These are phyloP conservation scores for Talaromyces sp. DNA, from an alignment of 2,329 filamentous ascomycete species.

Conservation along the genomic window DNA sequence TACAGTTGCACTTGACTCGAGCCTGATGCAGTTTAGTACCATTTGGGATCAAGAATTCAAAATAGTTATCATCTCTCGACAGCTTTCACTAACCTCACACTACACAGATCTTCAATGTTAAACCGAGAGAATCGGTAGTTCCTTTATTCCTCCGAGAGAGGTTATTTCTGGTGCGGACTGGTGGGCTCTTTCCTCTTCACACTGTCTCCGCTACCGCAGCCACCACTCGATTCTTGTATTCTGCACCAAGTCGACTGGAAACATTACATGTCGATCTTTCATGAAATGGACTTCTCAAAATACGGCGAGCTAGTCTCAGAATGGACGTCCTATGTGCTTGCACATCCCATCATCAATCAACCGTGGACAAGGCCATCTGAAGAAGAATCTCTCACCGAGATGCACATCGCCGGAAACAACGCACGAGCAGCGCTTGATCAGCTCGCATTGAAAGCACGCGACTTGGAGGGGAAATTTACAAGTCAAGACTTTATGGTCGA, in stretches of 20 bases:
- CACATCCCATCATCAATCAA: constrained; percentile 9
- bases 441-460: background rate
- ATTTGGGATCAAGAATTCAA: background rate
- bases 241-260: background rate
- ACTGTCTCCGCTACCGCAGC: background rate
- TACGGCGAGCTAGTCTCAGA: background rate
- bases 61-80: background rate
- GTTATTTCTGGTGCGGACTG: background rate
- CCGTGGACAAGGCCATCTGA: background rate
- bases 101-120: background rate
- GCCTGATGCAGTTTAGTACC: background rate
- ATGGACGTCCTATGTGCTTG: constrained; percentile 6
- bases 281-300: constrained; percentile 2
- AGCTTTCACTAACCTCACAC: background rate
- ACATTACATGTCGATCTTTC: background rate
- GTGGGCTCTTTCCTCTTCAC: background rate
- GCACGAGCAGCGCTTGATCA: background rate
- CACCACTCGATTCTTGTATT: background rate
- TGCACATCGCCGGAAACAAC: background rate
- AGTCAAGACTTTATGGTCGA: background rate
- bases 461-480: background rate
- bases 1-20: background rate
- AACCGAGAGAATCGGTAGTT: background rate
- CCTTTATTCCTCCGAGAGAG: background rate
- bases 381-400: background rate